phyloP scores from a whole-genome alignment of 495 filamentous ascomycete genomes.

The Penicillium canescens region DNA sequence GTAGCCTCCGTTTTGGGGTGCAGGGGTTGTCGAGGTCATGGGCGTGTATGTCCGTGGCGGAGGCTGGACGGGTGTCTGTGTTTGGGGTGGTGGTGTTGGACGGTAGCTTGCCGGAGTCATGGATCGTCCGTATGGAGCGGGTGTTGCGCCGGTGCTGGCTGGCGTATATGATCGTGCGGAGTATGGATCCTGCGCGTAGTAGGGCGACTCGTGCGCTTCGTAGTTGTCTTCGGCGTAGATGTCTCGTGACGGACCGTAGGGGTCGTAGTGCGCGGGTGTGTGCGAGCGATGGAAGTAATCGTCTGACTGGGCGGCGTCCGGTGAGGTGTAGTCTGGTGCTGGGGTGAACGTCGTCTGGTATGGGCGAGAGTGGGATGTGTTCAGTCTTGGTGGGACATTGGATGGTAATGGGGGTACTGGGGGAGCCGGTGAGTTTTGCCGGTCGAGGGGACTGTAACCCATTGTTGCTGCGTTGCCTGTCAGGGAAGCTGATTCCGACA shows the following conservation, averaged over 20 bases:
- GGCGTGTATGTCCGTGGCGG: conserved; percentile 14
- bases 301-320: not conserved
- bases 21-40: conserved; percentile 6
- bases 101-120: conserved; percentile 24
- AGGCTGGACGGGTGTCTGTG: conserved; percentile 3
- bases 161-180: conserved; percentile 15
- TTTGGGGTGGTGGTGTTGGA: conserved; percentile 15
- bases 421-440: conserved; percentile 14
- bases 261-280: conserved; percentile 6
- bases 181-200: conserved; percentile 15
- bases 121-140: conserved; percentile 11
- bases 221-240: conserved; percentile 7
- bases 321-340: conserved; percentile 16
- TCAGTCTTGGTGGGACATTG: conserved; percentile 8
- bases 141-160: conserved; percentile 11
- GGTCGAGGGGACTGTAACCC: conserved; percentile 28
- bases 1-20: conserved; percentile 14
- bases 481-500: conserved; percentile 26
- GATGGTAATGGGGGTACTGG: conserved; percentile 25
- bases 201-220: not conserved
- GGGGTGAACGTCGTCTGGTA: conserved; percentile 10
- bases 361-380: conserved; percentile 9
- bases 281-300: conserved; percentile 8
- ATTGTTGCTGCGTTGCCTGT: conserved; percentile 20
- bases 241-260: not conserved